Evolutionary conservation across 345 rosid genomes (phyloP), one percentile per base, ranked within the genome.

Genomic region (Microthlaspi erraticum): DNA sequence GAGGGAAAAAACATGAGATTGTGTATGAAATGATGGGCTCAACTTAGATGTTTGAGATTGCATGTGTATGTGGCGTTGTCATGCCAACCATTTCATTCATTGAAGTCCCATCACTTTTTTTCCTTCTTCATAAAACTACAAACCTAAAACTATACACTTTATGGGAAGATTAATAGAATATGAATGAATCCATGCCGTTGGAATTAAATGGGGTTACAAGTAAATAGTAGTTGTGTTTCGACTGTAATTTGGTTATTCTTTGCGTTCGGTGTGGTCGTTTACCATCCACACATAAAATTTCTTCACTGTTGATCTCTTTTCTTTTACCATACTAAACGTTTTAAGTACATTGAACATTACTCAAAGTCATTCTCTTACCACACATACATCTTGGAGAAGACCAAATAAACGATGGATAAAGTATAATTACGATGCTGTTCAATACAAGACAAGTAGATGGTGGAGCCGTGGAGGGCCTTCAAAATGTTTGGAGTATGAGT

Each of bases 11-110:
- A 60, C 68, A 74, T 60, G 73, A 74, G 78, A 42, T 67, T 74
- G 78, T 66, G 78, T 50, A 44, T 67, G 78, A 60, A 74, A 74
- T 74, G 78, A 74, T 74, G 78, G 73, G 78, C 56, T 74, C 78
- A 74, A 74, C 78, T 42, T 10, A 49, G 5, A 73, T 73, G 72
- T 23, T 57, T 56, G 59, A 74, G 67, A 60, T 50, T 42, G 53
- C 78, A 74, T 74, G 73, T 74, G 73, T 74, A 41, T 67, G 48
- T 74, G 78, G 54, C 55, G 73, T 66, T 66, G 73, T 74, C 78
- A 58, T 41, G 73, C 78, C 73, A 66, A 67, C 73, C 51, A 50
- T 51, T 33, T 20, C 16, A 59, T 74, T 51, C 49, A 66, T 58
- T 58, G 46, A 48, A 58, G 39, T 14, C 72, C 53, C 77, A 39